These are phyloP conservation scores for Citrullus mucosospermus DNA, from an alignment of 306 rosid genomes.

Conservation along the genomic window DNA sequence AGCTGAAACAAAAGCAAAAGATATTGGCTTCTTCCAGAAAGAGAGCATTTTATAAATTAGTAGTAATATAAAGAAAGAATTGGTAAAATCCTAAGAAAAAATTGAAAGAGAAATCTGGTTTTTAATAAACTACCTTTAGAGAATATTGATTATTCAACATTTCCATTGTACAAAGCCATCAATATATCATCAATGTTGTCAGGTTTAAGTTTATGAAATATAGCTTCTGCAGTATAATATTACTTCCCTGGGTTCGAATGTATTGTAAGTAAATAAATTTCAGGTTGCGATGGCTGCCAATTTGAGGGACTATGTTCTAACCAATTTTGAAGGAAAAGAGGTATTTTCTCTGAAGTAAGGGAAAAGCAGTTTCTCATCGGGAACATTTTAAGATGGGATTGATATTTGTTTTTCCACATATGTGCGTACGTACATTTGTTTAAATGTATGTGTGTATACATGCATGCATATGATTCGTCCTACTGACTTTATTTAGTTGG, in stretches of 20 bases:
- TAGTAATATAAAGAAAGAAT: not conserved
- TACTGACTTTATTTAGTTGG: not conserved
- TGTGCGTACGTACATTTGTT: not conserved
- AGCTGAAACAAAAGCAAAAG: not conserved
- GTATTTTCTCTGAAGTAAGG: constrained; percentile 18
- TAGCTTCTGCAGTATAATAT: not conserved
- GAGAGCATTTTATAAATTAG: not conserved
- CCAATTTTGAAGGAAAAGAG: constrained; percentile 69
- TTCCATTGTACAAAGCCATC: not conserved
- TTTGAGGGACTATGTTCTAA: constrained; percentile 61
- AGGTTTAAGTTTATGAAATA: not conserved
- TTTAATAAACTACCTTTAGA: not conserved
- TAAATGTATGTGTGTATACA: not conserved
- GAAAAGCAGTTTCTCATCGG: not conserved
- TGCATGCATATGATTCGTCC: not conserved
- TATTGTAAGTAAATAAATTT: constrained; percentile 2
- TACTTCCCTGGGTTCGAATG: not conserved
- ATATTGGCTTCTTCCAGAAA: not conserved
- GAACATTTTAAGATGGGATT: not conserved
- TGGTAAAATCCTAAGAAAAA: not conserved
- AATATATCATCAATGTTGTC: not conserved
- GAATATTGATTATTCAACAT: not conserved
- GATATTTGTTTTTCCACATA: not conserved
- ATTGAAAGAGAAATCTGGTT: not conserved
- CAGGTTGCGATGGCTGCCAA: constrained; percentile 97